These are phyloP conservation scores for Dalechampia spathulata DNA, from an alignment of 441 rosid genomes.

Conservation along the genomic window DNA sequence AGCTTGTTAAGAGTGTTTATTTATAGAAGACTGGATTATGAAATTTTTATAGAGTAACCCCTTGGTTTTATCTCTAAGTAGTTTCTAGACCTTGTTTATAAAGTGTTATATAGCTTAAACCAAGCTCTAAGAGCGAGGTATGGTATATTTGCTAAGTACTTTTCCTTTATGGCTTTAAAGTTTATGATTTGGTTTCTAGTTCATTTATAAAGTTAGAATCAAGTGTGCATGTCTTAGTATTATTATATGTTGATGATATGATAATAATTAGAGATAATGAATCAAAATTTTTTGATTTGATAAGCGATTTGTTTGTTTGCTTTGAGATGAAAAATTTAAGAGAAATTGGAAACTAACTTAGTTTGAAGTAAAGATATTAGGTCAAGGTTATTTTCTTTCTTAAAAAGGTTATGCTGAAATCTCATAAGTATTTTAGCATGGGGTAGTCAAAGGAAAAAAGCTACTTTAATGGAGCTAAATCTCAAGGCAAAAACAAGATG, in stretches of 20 bases:
- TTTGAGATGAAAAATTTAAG: no score
- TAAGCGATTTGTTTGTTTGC: no score
- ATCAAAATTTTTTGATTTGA: neutral
- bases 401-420: no score
- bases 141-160: neutral
- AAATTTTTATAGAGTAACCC: neutral
- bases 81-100: neutral
- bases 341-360: no score
- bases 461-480: no score
- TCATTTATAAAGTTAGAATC: neutral
- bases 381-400: no score
- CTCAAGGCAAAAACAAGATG: no score
- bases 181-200: neutral
- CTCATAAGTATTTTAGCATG: no score
- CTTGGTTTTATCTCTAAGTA: neutral
- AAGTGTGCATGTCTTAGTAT: neutral
- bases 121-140: neutral
- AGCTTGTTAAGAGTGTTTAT: neutral
- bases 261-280: neutral
- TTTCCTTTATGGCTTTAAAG: neutral
- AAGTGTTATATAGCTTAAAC: neutral
- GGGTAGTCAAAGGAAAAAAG: no score
- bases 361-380: no score
- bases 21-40: neutral
- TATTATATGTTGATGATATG: neutral